Evolutionary conservation across 2,329 filamentous ascomycete genomes (phyloP).

Genomic region (Xylariaceae sp.): DNA sequence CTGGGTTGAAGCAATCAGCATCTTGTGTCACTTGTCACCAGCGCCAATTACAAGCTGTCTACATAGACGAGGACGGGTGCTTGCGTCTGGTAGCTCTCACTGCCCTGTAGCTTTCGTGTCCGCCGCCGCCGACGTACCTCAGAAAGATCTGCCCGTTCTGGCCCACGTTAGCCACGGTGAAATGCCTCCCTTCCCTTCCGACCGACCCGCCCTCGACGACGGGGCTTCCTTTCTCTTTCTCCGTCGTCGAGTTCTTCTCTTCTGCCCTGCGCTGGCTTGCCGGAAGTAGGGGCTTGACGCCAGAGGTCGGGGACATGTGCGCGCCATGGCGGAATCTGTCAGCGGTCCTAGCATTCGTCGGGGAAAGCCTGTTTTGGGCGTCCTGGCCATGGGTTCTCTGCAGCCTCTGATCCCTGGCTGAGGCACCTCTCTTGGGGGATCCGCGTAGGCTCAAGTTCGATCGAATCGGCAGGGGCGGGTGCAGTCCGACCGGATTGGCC

Average conservation of each 20-base stretch:
- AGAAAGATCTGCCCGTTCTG: constrained; percentile 79
- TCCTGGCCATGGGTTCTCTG: constrained; percentile 18
- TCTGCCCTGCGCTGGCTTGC: constrained; percentile 22
- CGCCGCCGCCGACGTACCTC: constrained; percentile 49
- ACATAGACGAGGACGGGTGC: too few relatives aligned
- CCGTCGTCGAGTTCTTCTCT: constrained; percentile 48
- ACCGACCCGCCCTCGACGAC: constrained; percentile 56
- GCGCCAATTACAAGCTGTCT: too few relatives aligned
- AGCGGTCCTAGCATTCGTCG: constrained; percentile 13
- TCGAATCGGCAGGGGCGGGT: constrained; percentile 21
- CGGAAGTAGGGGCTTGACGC: constrained; percentile 26
- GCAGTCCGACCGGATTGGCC: constrained; percentile 22
- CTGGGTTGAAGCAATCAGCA: constrained; percentile 34
- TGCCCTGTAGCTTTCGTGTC: too few relatives aligned
- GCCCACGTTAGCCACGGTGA: constrained; percentile 75
- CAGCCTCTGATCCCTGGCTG: constrained; percentile 20
- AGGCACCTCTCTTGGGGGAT: constrained; percentile 18
- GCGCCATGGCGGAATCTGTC: constrained; percentile 20
- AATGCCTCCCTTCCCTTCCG: constrained; percentile 63
- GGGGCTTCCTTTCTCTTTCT: constrained; percentile 51
- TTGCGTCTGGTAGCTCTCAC: too few relatives aligned
- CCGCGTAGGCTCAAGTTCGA: constrained; percentile 23
- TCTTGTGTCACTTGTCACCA: constrained; percentile 1
- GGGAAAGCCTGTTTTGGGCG: constrained; percentile 21
- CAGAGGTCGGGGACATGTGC: constrained; percentile 19